Evolutionary conservation across 345 rosid species (phyloP).

Genomic region (Eucalyptus cloeziana): DNA sequence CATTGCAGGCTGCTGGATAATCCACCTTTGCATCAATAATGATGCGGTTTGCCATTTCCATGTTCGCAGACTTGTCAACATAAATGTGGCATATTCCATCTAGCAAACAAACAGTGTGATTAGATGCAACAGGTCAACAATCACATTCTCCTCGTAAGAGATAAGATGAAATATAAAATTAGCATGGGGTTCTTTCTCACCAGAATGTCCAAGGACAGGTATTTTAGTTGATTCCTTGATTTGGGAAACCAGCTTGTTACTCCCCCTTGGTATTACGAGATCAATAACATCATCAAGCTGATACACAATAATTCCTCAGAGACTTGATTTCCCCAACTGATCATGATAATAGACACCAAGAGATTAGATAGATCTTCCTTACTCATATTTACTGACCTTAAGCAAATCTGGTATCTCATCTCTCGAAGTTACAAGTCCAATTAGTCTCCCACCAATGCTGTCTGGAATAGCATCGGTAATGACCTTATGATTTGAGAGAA

Average conservation of each 20-base stretch:
- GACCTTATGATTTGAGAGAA: slow-evolving; percentile 31
- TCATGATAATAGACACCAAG: not conserved
- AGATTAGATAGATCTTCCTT: not conserved
- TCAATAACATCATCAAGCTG: slow-evolving; percentile 99
- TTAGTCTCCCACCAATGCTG: slow-evolving; percentile 60
- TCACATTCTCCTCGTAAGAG: not conserved
- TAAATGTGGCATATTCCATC: slow-evolving; percentile 98
- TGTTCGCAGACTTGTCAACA: slow-evolving; percentile 78
- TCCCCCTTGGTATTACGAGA: slow-evolving; percentile 99
- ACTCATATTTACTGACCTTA: slow-evolving; percentile 32
- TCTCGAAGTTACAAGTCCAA: slow-evolving; percentile 91
- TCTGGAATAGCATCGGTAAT: slow-evolving; percentile 88
- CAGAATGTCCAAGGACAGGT: slow-evolving; percentile 96
- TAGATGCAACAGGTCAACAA: not conserved
- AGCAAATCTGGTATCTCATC: slow-evolving; percentile 97
- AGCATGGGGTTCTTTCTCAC: slow-evolving; percentile 26
- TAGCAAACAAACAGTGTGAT: not conserved
- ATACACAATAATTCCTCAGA: not conserved
- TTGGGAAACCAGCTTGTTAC: slow-evolving; percentile 87
- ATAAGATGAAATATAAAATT: not conserved
- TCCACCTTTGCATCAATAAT: slow-evolving; percentile 88
- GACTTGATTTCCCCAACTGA: not conserved
- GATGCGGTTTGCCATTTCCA: slow-evolving; percentile 71
- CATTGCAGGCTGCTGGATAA: slow-evolving; percentile 97
- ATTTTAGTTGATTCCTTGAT: slow-evolving; percentile 88